Conservation (phyloP, 1,284 basidiomycete genomes). For the Cryptococcus sp. region DNA sequence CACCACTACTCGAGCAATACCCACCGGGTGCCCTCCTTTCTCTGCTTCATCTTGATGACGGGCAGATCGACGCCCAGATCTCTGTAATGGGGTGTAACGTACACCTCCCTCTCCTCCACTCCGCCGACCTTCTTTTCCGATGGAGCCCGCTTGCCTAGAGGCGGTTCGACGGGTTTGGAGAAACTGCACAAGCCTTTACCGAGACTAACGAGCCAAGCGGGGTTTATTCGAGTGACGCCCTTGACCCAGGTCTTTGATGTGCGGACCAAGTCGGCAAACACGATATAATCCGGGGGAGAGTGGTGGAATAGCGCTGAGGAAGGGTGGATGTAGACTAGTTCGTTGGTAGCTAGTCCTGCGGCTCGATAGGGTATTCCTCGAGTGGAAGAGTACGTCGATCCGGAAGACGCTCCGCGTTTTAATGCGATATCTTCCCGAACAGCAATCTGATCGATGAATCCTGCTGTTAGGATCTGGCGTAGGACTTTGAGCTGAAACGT, state of each 20-base stretch:
- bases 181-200: conserved; percentile 83
- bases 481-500: conserved; percentile 76
- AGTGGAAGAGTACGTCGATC: conserved; percentile 70
- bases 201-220: conserved; percentile 81
- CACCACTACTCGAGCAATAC: conserved; percentile 37
- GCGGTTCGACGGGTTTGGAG: conserved; percentile 78
- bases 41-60: conserved; percentile 62
- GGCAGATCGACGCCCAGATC: conserved; percentile 82
- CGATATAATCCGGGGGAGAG: conserved; percentile 82
- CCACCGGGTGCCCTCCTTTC: conserved; percentile 53
- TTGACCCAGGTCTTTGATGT: conserved; percentile 78
- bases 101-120: conserved; percentile 55
- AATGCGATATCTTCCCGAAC: conserved; percentile 82
- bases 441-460: conserved; percentile 95
- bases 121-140: conserved; percentile 27
- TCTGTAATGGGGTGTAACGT: conserved; percentile 80
- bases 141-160: conserved; percentile 30
- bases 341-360: conserved; percentile 64
- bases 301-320: conserved; percentile 73
- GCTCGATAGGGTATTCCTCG: conserved; percentile 84
- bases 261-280: conserved; percentile 78
- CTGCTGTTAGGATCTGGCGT: conserved; percentile 82
- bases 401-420: conserved; percentile 52
- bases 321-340: conserved; percentile 92
- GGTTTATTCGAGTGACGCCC: conserved; percentile 84